A percentile compares a stretch with the other conserved stretches of the same genome.
These are phyloP conservation scores for Penicillium desertorum DNA, from an alignment of 495 filamentous ascomycete genomes.

Conservation along the genomic window DNA sequence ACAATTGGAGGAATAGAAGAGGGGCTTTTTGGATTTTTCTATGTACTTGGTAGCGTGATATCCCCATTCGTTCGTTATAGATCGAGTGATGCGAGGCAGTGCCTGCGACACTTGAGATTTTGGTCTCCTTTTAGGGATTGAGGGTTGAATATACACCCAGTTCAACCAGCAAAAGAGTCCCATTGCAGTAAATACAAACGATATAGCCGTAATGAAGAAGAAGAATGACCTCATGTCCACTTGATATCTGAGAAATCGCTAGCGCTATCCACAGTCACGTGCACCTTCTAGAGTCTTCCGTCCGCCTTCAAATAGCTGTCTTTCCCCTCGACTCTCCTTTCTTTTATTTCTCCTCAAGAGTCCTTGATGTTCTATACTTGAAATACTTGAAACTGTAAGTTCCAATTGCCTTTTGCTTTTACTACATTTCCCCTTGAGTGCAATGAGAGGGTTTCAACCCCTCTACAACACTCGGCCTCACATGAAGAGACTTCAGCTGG, in stretches of 20 bases:
- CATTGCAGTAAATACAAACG: not conserved
- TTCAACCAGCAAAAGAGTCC: not conserved
- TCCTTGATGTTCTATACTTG: constrained; percentile 13
- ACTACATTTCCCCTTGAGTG: not conserved
- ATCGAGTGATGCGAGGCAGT: constrained; percentile 15
- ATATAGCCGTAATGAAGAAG: no score
- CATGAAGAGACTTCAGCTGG: constrained; percentile 53
- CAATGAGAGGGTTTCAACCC: not conserved
- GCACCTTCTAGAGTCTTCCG: constrained; percentile 51
- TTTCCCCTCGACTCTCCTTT: constrained; percentile 9
- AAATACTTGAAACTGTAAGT: constrained; percentile 30
- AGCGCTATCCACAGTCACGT: constrained; percentile 30
- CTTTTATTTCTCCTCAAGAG: constrained; percentile 11
- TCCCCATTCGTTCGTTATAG: constrained; percentile 33
- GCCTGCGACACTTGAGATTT: constrained; percentile 11
- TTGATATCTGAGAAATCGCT: not conserved
- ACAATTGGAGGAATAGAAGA: constrained; percentile 34
- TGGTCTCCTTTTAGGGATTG: constrained; percentile 4
- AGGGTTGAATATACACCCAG: not conserved
- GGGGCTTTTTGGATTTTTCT: constrained; percentile 11
- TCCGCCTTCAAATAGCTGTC: constrained; percentile 30
- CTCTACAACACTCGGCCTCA: constrained; percentile 14
- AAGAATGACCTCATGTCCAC: not conserved
- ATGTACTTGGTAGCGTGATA: constrained; percentile 27
- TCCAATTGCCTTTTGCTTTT: constrained; percentile 7